Evolutionary conservation across 169 alveolate species (phyloP).

Genomic region (Neospora caninum): DNA sequence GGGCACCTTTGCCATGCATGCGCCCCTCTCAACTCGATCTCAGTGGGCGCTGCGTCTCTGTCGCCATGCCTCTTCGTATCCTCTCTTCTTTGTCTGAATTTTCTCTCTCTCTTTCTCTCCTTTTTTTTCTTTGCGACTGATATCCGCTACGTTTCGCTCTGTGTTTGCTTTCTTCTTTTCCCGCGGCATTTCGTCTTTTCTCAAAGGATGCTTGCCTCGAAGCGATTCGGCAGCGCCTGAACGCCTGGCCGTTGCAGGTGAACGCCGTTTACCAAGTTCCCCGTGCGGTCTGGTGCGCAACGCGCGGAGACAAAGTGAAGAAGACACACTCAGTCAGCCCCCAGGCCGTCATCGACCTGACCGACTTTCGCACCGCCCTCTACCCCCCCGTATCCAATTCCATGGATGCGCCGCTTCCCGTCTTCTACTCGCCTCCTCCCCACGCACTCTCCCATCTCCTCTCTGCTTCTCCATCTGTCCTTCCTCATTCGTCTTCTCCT

Average conservation of each 20-base stretch:
- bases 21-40: no score
- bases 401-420: conserved; percentile 4
- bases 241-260: conserved; percentile 58
- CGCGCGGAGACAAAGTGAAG: not conserved
- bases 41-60: no score
- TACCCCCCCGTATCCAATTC: not conserved
- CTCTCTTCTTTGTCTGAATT: no score
- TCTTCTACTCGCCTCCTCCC: conserved; percentile 11
- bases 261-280: conserved; percentile 7
- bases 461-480: not conserved
- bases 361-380: not conserved
- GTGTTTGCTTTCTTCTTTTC: no score
- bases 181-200: no score
- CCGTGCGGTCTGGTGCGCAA: not conserved
- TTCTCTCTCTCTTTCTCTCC: no score
- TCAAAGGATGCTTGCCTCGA: conserved; percentile 45
- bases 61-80: no score
- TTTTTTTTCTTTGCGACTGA: no score
- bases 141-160: no score
- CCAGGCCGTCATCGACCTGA: conserved; percentile 1
- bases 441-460: not conserved
- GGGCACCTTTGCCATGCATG: no score
- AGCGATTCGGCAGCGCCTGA: conserved; percentile 39
- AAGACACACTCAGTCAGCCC: not conserved
- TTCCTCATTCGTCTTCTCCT: not conserved